Percentiles rank a stretch among this genome's conserved stretches.
phyloP scores from a whole-genome alignment of 1,139 yeast genomes.

The Yamadazyma dendronema region DNA sequence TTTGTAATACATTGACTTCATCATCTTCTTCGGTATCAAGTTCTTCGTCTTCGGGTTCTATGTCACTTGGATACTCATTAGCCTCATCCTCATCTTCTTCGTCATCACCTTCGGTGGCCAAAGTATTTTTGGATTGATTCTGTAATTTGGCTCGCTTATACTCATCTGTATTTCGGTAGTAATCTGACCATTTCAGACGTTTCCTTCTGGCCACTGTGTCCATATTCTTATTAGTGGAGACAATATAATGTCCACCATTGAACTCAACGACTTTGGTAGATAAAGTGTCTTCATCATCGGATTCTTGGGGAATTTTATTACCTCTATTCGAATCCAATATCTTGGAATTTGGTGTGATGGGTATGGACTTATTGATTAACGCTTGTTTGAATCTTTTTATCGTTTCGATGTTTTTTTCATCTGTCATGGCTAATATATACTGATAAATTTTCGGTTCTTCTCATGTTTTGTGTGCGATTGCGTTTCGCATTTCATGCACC shows the following conservation, averaged over 20 bases:
- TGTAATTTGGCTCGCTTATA: constrained; percentile 14
- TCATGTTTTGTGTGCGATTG: too few species aligned
- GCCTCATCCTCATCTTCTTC: constrained; percentile 13
- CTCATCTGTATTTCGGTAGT: constrained; percentile 22
- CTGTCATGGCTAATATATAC: constrained; percentile 27
- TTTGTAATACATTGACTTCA: constrained; percentile 35
- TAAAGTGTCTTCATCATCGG: constrained; percentile 24
- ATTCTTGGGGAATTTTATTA: constrained; percentile 24
- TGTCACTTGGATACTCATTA: constrained; percentile 22
- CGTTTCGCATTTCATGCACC: neutral
- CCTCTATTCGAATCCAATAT: constrained; percentile 37
- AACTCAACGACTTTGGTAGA: constrained; percentile 40
- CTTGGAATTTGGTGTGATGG: constrained; percentile 10
- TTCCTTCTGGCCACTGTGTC: constrained; percentile 26
- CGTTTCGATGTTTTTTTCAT: constrained; percentile 38
- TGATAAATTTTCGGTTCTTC: neutral
- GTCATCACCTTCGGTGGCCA: constrained; percentile 16
- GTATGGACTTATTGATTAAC: constrained; percentile 18
- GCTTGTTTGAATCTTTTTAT: constrained; percentile 42
- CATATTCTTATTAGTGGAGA: constrained; percentile 36
- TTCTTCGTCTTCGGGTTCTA: constrained; percentile 22
- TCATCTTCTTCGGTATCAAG: constrained; percentile 35
- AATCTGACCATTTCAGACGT: constrained; percentile 40
- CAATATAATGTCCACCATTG: constrained; percentile 40
- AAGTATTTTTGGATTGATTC: constrained; percentile 23